phyloP scores from a whole-genome alignment of 2,329 filamentous ascomycete genomes.

The Pseudogymnoascus sp. region DNA sequence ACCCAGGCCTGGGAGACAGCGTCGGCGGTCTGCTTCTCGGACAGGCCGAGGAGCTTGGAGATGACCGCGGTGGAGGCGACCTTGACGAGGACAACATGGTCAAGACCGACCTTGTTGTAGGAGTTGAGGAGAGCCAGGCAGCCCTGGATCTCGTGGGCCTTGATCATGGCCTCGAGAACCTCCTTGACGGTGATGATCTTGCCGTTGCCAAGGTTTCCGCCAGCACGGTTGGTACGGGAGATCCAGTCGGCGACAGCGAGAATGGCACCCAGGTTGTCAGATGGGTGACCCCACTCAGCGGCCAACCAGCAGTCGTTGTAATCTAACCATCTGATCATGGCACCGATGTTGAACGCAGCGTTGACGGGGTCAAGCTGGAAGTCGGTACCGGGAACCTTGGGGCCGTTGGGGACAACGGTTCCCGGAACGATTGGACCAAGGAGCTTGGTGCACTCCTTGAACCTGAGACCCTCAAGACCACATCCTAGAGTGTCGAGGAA shows the following conservation, averaged over 20 bases:
- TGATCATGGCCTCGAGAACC: constrained; percentile 95
- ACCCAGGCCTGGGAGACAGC: constrained; percentile 97
- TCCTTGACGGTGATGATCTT: constrained; percentile 85
- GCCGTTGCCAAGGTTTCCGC: constrained; percentile 73
- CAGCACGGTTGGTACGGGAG: constrained; percentile 74
- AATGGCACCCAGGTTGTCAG: constrained; percentile 95
- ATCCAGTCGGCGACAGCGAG: constrained; percentile 96
- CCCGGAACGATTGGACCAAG: constrained; percentile 87
- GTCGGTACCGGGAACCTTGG: constrained; percentile 81
- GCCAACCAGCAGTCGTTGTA: constrained; percentile 99
- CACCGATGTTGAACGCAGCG: constrained; percentile 96
- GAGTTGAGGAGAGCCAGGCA: constrained; percentile 95
- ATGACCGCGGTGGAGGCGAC: constrained; percentile 91
- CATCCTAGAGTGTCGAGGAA: constrained; percentile 96
- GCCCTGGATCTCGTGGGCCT: constrained; percentile 98
- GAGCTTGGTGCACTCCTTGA: constrained; percentile 92
- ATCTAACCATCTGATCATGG: constrained; percentile 98
- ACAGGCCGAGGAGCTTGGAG: constrained; percentile 87
- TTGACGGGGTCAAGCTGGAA: constrained; percentile 94
- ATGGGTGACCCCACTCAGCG: constrained; percentile 97
- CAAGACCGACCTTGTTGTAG: constrained; percentile 95
- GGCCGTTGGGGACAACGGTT: constrained; percentile 84
- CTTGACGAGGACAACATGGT: constrained; percentile 98
- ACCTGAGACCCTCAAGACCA: constrained; percentile 88
- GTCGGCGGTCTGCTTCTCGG: constrained; percentile 84